These are phyloP conservation scores for Lasiosphaeria ovina DNA, from an alignment of 495 filamentous ascomycete genomes.

Conservation along the genomic window DNA sequence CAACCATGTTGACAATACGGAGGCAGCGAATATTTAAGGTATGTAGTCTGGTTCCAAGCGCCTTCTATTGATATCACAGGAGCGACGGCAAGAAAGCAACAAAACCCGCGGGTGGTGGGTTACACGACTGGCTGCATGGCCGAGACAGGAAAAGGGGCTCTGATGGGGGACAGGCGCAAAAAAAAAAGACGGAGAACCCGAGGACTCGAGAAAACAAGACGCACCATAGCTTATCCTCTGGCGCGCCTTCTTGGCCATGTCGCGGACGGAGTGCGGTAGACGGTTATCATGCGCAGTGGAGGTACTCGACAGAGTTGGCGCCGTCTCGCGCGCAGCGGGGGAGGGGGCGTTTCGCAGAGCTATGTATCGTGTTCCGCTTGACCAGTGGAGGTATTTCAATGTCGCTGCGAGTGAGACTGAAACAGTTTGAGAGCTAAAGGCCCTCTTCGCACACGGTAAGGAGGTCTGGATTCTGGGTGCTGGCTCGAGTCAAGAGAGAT, in stretches of 20 bases:
- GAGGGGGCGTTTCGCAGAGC: no score
- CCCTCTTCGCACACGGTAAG: no score
- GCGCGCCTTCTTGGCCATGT: slow-evolving; percentile 62
- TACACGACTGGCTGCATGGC: slow-evolving; percentile 21
- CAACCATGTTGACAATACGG: neutral
- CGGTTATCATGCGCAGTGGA: slow-evolving; percentile 35
- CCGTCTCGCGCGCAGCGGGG: no score
- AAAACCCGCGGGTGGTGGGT: neutral
- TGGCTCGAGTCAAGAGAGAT: no score
- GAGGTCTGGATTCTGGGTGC: no score
- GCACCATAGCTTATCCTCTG: slow-evolving; percentile 67
- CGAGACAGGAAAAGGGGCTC: slow-evolving; percentile 4
- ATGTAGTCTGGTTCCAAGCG: no score
- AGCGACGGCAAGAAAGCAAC: neutral
- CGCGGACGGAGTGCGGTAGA: slow-evolving; percentile 21
- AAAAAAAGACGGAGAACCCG: slow-evolving; percentile 1
- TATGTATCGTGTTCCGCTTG: no score
- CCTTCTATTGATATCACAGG: no score
- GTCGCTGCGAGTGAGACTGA: no score
- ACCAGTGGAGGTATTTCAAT: no score
- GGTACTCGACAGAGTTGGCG: neutral
- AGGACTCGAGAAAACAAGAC: slow-evolving; percentile 12
- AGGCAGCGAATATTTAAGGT: no score
- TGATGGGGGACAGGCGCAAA: slow-evolving; percentile 2
- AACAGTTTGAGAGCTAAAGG: no score